Percentiles rank a stretch among this genome's conserved stretches.
Evolutionary conservation across 257 asterid genomes (phyloP).

Genomic region (Lantana camara): DNA sequence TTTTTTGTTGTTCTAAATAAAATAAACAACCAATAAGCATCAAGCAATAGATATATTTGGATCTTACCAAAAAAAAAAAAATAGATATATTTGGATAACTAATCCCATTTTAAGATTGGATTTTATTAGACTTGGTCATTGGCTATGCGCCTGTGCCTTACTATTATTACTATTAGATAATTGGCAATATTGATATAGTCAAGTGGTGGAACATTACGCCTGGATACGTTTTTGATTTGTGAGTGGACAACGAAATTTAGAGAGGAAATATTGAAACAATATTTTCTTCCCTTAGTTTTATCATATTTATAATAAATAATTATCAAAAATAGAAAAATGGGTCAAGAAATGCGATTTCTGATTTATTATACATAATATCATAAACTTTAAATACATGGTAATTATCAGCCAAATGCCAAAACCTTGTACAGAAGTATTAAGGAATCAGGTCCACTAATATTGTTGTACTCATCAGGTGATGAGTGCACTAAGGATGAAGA

Average conservation of each 20-base stretch:
- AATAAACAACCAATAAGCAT: conserved; percentile 1
- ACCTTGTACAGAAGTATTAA: too few relatives aligned
- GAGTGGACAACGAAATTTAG: background rate
- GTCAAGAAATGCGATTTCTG: background rate
- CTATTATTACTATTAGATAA: background rate
- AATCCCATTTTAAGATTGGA: background rate
- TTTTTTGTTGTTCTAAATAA: background rate
- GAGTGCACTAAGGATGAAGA: conserved; percentile 15
- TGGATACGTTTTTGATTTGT: background rate
- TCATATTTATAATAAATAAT: background rate
- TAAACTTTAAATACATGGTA: too few relatives aligned
- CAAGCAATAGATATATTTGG: background rate
- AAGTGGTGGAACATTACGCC: background rate
- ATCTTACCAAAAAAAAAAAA: too few relatives aligned
- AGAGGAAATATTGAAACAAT: too few relatives aligned
- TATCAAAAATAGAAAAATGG: background rate
- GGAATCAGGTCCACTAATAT: too few relatives aligned
- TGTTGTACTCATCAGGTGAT: conserved; percentile 42
- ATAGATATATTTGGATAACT: background rate
- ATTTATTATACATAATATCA: background rate
- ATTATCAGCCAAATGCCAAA: too few relatives aligned
- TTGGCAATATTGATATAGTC: background rate
- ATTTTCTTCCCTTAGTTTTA: too few relatives aligned
- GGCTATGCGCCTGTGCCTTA: conserved; percentile 18
- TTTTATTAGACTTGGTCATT: conserved; percentile 10